Base-by-base conservation (phyloP, 2,329 filamentous ascomycete genomes). In the Clarireedia sp. region DNA sequence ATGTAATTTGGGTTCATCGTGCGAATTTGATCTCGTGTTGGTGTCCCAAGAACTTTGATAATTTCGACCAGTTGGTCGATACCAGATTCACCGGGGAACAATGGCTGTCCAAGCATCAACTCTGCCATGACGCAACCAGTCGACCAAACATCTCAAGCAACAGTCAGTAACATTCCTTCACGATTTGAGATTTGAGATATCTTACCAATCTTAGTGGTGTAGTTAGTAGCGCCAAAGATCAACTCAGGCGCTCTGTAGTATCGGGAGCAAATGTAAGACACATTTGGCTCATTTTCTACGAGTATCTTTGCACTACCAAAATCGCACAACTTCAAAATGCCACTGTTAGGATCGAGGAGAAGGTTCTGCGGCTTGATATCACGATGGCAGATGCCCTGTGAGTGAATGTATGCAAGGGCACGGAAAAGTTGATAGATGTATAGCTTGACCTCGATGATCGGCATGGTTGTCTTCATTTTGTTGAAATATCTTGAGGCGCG, bases 1-100 rank as follows among this genome's bases (percentile, higher is more conserved):
- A 99, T 99, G 75, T 99, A 99, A 74, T 99, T 99, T 57, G 94
- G 94, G 74, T 99, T 99, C 94, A 99, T 99, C 63, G 94, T 99
- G 65, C 94, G 89, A 68, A 99, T 99, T 74, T 99, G 94, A 72
- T 99, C 94, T 62, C 94, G 83, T 37, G 94, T 97, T 17, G 94
- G 94, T 17, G 94, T 99, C 58, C 94, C 94, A 59, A 99, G 78
- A 52, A 99, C 92, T 76, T 99, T 99, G 80, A 99, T 99, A 71
- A 99, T 99, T 74, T 99, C 94, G 46, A 99, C 94, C 48, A 99
- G 78, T 72, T 99, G 94, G 70, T 99, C 94, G 68, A 99, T 99
- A 62, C 94, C 94, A 48, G 94, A 99, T 74, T 99, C 94, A 67
- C 94, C 94, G 24, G 94, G 94, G 79, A 99, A 99, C 59, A 99